Conservation (phyloP, 192 early-diverging fungal genomes). For the Haplosporangium gracile region DNA sequence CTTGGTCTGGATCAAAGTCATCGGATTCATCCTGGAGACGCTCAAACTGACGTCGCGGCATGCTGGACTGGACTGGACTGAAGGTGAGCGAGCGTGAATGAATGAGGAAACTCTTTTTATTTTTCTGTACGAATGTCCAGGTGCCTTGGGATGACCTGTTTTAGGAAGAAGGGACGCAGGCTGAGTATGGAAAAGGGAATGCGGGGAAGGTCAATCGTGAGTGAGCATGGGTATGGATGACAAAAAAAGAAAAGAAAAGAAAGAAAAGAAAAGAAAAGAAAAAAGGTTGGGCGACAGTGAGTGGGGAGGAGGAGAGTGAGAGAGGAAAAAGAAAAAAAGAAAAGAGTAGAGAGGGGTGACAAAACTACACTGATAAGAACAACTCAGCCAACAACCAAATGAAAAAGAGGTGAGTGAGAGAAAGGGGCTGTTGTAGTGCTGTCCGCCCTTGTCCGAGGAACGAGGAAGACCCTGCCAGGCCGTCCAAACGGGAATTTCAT, state of each 20-base stretch:
- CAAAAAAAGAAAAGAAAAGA: too few species aligned
- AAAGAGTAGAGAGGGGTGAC: too few species aligned
- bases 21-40: constrained; percentile 31
- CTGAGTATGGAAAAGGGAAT: not conserved
- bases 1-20: constrained; percentile 21
- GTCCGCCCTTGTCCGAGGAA: not conserved
- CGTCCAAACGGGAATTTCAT: not conserved
- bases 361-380: not conserved
- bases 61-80: not conserved
- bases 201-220: not conserved
- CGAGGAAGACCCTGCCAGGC: not conserved
- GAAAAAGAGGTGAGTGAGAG: too few species aligned
- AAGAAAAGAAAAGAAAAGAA: not conserved
- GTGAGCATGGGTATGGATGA: not conserved
- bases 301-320: too few species aligned
- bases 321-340: not conserved
- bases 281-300: not conserved
- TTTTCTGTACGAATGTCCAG: not conserved
- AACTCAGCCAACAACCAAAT: too few species aligned
- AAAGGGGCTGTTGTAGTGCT: not conserved
- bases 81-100: not conserved
- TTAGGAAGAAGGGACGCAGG: not conserved
- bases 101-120: not conserved
- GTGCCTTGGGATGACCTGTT: not conserved
- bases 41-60: constrained; percentile 23